A percentile compares a stretch with the other conserved stretches of the same genome.
These are phyloP conservation scores for Draba incana DNA, from an alignment of 345 rosid species.

Conservation along the genomic window DNA sequence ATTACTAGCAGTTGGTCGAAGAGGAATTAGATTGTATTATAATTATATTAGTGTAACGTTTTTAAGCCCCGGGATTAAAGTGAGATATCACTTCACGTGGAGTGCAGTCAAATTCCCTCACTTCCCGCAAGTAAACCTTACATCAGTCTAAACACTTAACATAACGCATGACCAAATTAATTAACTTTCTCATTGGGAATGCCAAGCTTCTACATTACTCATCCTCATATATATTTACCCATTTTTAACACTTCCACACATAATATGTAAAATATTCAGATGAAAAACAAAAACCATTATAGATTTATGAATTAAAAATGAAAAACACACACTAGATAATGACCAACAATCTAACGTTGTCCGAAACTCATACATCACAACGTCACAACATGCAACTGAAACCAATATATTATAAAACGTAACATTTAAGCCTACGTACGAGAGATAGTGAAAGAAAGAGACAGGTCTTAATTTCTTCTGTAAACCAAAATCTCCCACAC, in stretches of 20 bases:
- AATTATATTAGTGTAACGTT: slow-evolving; percentile 32
- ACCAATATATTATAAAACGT: slow-evolving; percentile 21
- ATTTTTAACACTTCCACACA: not conserved
- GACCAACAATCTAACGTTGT: slow-evolving; percentile 19
- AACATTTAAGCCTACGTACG: slow-evolving; percentile 36
- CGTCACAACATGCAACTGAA: slow-evolving; percentile 33
- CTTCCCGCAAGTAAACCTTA: slow-evolving; percentile 42
- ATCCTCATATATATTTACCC: not conserved
- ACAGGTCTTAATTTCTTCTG: slow-evolving; percentile 28
- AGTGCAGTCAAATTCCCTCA: slow-evolving; percentile 31
- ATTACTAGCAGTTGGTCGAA: not conserved
- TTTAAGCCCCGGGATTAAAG: slow-evolving; percentile 29
- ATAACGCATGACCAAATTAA: slow-evolving; percentile 43
- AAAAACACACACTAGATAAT: slow-evolving; percentile 30
- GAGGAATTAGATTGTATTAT: not conserved
- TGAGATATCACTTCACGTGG: slow-evolving; percentile 35
- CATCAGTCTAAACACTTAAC: slow-evolving; percentile 40
- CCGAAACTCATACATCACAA: slow-evolving; percentile 38
- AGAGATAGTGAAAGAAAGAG: slow-evolving; percentile 33
- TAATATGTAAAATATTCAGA: not conserved
- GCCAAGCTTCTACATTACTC: slow-evolving; percentile 38
- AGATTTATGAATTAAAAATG: slow-evolving; percentile 6
- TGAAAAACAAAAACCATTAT: slow-evolving; percentile 22
- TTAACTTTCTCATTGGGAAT: slow-evolving; percentile 35
- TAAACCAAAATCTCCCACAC: slow-evolving; percentile 33